Percentiles rank a stretch among this genome's conserved stretches.
These are phyloP conservation scores for Candida glucosophila DNA, from an alignment of 1,139 yeast species.

Conservation along the genomic window DNA sequence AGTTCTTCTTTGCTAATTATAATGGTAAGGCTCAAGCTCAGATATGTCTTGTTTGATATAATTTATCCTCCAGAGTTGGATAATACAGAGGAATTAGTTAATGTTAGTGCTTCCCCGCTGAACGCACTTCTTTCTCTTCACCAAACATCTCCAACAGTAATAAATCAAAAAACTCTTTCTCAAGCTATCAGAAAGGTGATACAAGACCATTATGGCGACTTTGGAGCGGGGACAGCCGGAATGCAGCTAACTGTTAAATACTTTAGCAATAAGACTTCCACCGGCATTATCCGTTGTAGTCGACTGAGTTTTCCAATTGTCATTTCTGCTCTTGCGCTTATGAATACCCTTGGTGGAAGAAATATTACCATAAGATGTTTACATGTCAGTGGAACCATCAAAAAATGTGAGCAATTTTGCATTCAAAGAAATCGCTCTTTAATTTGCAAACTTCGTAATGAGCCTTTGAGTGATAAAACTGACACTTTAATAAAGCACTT, in stretches of 20 bases:
- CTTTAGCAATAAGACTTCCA: constrained; percentile 72
- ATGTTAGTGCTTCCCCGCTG: constrained; percentile 19
- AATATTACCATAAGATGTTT: constrained; percentile 52
- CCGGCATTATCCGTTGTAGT: constrained; percentile 77
- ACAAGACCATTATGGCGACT: constrained; percentile 64
- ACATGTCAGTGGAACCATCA: constrained; percentile 82
- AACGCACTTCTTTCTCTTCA: constrained; percentile 40
- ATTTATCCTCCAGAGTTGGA: constrained; percentile 45
- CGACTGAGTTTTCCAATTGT: constrained; percentile 56
- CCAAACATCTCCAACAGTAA: constrained; percentile 35
- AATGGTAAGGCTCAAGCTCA: constrained; percentile 84
- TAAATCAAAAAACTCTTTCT: constrained; percentile 40
- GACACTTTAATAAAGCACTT: too few relatives aligned
- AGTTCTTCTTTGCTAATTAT: too few relatives aligned
- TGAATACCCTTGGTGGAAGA: constrained; percentile 45
- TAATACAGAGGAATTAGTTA: constrained; percentile 7
- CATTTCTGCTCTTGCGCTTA: constrained; percentile 61
- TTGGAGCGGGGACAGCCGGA: constrained; percentile 63
- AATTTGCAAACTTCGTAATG: too few relatives aligned
- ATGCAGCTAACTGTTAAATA: constrained; percentile 62
- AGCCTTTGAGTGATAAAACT: too few relatives aligned
- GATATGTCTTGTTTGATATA: constrained; percentile 77
- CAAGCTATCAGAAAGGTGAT: constrained; percentile 46
- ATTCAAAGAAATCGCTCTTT: constrained; percentile 35
- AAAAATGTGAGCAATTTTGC: constrained; percentile 68